Evolutionary conservation across 2,329 filamentous ascomycete species (phyloP).

Genomic region (Aspergillus luchuensis): DNA sequence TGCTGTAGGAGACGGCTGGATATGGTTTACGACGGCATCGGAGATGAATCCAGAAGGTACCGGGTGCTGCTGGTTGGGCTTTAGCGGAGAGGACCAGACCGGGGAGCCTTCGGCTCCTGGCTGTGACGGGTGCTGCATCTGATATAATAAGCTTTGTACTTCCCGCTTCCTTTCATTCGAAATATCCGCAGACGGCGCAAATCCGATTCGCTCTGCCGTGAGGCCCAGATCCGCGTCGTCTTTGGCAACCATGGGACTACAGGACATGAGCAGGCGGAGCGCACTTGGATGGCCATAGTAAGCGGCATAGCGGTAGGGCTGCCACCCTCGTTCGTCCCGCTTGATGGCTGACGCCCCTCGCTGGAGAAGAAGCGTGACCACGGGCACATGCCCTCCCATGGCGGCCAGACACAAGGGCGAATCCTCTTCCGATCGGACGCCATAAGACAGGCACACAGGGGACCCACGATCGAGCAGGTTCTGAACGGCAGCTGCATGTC

Average conservation of each 20-base stretch:
- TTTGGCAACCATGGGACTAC: slow-evolving; percentile 18
- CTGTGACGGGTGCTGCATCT: slow-evolving; percentile 4
- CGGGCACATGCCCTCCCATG: slow-evolving; percentile 35
- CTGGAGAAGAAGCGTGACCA: slow-evolving; percentile 36
- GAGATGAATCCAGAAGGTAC: neutral
- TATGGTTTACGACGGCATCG: neutral
- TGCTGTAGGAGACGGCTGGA: neutral
- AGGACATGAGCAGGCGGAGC: slow-evolving; percentile 35
- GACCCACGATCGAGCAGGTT: slow-evolving; percentile 38
- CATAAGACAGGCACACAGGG: slow-evolving; percentile 29
- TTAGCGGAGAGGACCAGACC: neutral
- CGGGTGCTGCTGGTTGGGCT: neutral
- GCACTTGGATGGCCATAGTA: slow-evolving; percentile 41
- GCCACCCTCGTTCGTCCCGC: slow-evolving; percentile 41
- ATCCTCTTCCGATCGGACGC: slow-evolving; percentile 34
- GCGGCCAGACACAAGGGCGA: slow-evolving; percentile 43
- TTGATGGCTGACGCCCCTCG: slow-evolving; percentile 38
- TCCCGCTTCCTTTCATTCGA: slow-evolving; percentile 24
- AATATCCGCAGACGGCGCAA: slow-evolving; percentile 25
- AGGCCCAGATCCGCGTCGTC: slow-evolving; percentile 20
- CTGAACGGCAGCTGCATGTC: slow-evolving; percentile 37
- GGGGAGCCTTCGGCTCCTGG: neutral
- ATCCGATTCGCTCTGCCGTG: slow-evolving; percentile 27
- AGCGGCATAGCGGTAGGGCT: slow-evolving; percentile 41
- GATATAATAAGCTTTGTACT: slow-evolving; percentile 23